Evolutionary conservation across 768 basidiomycete genomes (phyloP), one percentile per base, ranked within the genome.

Genomic region (Cystobasidiopsis lactophilus): DNA sequence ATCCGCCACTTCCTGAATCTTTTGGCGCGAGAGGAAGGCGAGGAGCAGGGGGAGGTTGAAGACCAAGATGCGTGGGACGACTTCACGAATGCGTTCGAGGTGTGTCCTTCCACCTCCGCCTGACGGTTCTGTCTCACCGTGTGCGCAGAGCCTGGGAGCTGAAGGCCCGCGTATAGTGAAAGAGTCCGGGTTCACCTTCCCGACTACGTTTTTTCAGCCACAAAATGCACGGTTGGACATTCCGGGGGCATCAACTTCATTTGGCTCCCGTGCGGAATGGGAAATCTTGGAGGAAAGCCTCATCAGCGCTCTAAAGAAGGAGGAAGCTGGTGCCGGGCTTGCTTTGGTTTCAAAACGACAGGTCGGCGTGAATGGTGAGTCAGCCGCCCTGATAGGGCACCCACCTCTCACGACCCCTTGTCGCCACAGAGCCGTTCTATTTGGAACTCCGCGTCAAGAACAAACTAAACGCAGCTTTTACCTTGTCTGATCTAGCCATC

Each of bases 41-140:
- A 40, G 27, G 66, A 71, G 46, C 60, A 66, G 40, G 60, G 54
- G 2, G 59, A 14, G 1, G 50, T 2, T 2, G 45, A 50, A 9
- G 50, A 41, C 26, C 38, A 14, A 5, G 48, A 46, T 19, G 23
- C 29, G 3, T 49, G 95, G 33, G 84, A 91, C 53, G 91, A 98
- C 67, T 84, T 96, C 61, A 74, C 76, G 23, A 76, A 86, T 14
- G 85, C 93, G 4, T 81, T 88, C 89, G 63, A 53, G 73, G 23
- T 29, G 1, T 54, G 50, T n/a, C n/a, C n/a, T n/a, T n/a, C n/a
- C 40, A 3, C 7, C 3, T n/a, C 19, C 16, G 7, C 24, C n/a
- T 13, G 52, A 26, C 26, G 18, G 30, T 46, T 16, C 18, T 24
- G 23, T 54, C 4, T 41, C 35, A 3, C 3, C 13, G 1, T 46